These are phyloP conservation scores for Betula pendula DNA, from an alignment of 306 rosid genomes.

Conservation along the genomic window DNA sequence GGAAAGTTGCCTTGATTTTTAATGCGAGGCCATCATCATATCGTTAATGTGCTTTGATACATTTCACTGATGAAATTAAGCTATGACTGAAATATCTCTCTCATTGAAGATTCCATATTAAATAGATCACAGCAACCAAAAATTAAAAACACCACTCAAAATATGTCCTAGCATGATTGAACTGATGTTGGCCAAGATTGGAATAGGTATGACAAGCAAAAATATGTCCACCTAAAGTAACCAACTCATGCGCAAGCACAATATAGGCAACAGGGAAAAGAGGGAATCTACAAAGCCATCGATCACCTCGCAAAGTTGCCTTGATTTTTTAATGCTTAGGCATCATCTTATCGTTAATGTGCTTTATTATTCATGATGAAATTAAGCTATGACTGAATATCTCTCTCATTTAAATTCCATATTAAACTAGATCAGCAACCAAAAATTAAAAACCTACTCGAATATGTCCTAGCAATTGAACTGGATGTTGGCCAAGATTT, in stretches of 20 bases:
- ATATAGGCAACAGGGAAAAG: constrained; percentile 54
- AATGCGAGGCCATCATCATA: background rate
- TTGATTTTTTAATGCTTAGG: background rate
- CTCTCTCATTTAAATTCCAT: no score
- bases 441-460: background rate
- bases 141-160: background rate
- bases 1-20: constrained; percentile 41
- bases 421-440: background rate
- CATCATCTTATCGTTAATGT: background rate
- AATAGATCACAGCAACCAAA: background rate
- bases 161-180: background rate
- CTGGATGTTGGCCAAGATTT: constrained; percentile 9
- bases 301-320: constrained; percentile 53
- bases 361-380: background rate
- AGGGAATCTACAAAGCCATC: constrained; percentile 38
- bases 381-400: background rate
- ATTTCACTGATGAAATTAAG: background rate
- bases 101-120: background rate
- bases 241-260: constrained; percentile 17
- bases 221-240: constrained; percentile 22
- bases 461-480: background rate
- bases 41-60: background rate
- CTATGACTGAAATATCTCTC: background rate
- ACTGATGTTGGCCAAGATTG: constrained; percentile 16
- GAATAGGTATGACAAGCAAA: constrained; percentile 6